Percentiles rank a stretch among this genome's conserved stretches.
These are phyloP conservation scores for Pilaira anomala DNA, from an alignment of 192 early-diverging fungal genomes.

Conservation along the genomic window DNA sequence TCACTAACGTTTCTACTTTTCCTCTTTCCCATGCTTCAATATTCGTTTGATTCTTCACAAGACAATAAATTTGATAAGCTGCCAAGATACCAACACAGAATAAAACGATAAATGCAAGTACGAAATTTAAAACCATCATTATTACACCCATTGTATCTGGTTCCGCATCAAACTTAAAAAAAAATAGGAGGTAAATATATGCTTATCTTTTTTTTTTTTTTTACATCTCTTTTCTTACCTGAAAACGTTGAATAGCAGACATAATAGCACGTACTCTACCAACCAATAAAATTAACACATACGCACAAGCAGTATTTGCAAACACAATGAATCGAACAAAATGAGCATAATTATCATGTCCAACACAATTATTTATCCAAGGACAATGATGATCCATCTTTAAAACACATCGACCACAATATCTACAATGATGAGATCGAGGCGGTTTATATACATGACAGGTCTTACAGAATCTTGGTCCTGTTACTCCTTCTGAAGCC, in stretches of 20 bases:
- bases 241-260: constrained; percentile 34
- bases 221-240: constrained; percentile 6
- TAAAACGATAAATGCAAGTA: constrained; percentile 70
- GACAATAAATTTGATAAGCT: constrained; percentile 72
- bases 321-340: constrained; percentile 79
- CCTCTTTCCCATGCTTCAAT: constrained; percentile 79
- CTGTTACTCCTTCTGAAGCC: constrained; percentile 52
- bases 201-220: too few relatives aligned
- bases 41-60: constrained; percentile 66
- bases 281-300: constrained; percentile 55
- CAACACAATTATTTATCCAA: constrained; percentile 90
- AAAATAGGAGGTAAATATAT: background rate
- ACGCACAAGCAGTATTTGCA: constrained; percentile 55
- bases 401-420: constrained; percentile 78
- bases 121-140: constrained; percentile 74
- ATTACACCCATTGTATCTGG: constrained; percentile 51
- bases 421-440: constrained; percentile 73
- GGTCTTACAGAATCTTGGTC: constrained; percentile 70
- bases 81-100: constrained; percentile 68
- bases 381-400: constrained; percentile 94
- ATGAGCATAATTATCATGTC: constrained; percentile 69
- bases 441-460: constrained; percentile 71
- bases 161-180: constrained; percentile 35
- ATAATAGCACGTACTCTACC: constrained; percentile 52
- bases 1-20: constrained; percentile 62